Evolutionary conservation across 768 basidiomycete genomes (phyloP), one percentile per base, ranked within the genome.

Genomic region (Rhizopogon roseolus): DNA sequence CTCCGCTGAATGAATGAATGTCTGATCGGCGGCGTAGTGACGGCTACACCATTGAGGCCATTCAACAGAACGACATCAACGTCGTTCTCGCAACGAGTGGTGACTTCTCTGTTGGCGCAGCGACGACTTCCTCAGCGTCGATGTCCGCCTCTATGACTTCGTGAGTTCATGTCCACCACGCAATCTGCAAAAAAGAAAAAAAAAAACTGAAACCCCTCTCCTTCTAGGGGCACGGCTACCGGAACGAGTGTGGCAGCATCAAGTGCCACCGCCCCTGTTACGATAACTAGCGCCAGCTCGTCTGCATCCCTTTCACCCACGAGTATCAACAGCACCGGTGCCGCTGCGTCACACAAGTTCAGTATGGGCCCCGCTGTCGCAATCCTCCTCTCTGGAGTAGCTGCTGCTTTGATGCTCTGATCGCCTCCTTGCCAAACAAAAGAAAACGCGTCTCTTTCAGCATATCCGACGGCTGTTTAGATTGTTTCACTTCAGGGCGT

Each of bases 1-100:
- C 5, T 3, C 2, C 10, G 1, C 1, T 4, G 5, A 5, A 39
- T 10, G 9, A 22, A 13, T 8, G 22, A 22, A 5, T 11, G 32
- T 6, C 42, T 61, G 34, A 55, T 44, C 1, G 1, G 14, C 9
- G 19, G 4, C 14, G 22, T 41, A 84, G 82, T 7, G 64, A 45
- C 44, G 73, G 72, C 7, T 87, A 87, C 62, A 73, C 72, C 6
- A 25, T 86, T 0, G 46, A 75, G 52, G 75, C 80, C 0, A 71
- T 25, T 50, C 10, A 29, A 6, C n/a, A 1, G 45, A 75, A 72
- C 41, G 66, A 86, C 62, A 68, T 80, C 59, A 75, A 64, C 64
- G n/a, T 72, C 0, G 66, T 82, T 6, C 81, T 71, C 54, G 66
- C 76, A 4, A 37, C 59, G 25, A 75, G 71, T 4, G 64, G 65